phyloP scores from a whole-genome alignment of 2,329 filamentous ascomycete species.

The Lachnellula cervina region DNA sequence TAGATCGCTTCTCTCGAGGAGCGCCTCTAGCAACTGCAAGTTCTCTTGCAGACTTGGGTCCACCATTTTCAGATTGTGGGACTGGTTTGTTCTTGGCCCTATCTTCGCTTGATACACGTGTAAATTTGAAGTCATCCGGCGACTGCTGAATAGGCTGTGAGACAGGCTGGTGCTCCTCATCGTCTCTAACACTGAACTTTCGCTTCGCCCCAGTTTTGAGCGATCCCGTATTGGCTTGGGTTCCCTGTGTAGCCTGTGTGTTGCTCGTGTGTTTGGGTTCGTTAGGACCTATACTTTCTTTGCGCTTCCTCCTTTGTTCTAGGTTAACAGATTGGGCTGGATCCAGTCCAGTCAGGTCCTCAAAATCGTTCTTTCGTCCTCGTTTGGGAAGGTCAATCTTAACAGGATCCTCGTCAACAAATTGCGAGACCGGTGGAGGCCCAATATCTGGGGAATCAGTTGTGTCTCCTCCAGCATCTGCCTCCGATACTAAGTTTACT shows the following conservation, averaged over 20 bases:
- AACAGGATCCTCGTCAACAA: conserved; percentile 51
- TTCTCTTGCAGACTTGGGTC: conserved; percentile 18
- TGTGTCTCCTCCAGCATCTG: conserved; percentile 29
- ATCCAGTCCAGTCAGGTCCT: conserved; percentile 19
- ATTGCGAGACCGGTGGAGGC: conserved; percentile 54
- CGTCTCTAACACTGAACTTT: conserved; percentile 52
- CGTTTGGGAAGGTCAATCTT: conserved; percentile 46
- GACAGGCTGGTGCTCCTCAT: conserved; percentile 38
- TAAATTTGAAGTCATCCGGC: conserved; percentile 25
- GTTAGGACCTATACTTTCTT: conserved; percentile 22
- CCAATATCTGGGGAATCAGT: conserved; percentile 66
- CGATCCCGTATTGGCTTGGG: conserved; percentile 22
- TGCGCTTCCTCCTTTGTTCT: conserved; percentile 32
- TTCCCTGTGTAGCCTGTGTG: conserved; percentile 6
- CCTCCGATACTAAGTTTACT: conserved; percentile 15
- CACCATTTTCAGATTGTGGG: conserved; percentile 14
- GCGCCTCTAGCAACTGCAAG: conserved; percentile 22
- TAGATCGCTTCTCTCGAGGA: conserved; percentile 20
- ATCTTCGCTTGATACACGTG: conserved; percentile 29
- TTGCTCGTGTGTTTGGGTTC: conserved; percentile 15
- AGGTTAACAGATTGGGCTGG: conserved; percentile 28
- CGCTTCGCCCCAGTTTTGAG: conserved; percentile 51
- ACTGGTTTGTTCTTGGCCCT: conserved; percentile 9
- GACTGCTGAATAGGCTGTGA: conserved; percentile 30
- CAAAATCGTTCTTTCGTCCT: conserved; percentile 9